These are phyloP conservation scores for Ceratobasidium sp. DNA, from an alignment of 1,284 basidiomycete species.

Conservation along the genomic window DNA sequence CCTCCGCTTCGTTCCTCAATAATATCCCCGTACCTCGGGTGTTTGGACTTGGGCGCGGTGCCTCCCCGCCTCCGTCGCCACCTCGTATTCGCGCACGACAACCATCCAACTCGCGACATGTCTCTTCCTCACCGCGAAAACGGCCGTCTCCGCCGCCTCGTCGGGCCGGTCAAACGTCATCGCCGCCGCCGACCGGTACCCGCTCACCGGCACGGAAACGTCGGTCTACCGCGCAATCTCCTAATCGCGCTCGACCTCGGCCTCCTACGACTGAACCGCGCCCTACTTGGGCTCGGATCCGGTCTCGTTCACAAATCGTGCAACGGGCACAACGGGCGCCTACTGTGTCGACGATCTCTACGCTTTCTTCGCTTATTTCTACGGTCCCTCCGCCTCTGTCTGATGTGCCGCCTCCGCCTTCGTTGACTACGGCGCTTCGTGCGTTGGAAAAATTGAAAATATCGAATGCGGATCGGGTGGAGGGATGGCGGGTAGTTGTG, in stretches of 20 bases:
- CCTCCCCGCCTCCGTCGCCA: conserved; percentile 28
- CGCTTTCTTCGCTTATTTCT: conserved; percentile 26
- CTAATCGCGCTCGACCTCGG: background rate
- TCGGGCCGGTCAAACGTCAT: background rate
- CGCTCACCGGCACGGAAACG: background rate
- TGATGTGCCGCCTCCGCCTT: background rate
- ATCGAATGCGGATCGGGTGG: conserved; percentile 38
- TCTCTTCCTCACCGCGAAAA: conserved; percentile 21
- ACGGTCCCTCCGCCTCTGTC: conserved; percentile 4
- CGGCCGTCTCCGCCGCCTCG: background rate
- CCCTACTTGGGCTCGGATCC: background rate
- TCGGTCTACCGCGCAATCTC: background rate
- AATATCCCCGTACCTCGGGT: conserved; percentile 34
- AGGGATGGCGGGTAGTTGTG: conserved; percentile 32
- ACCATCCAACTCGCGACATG: background rate
- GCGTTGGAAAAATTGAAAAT: conserved; percentile 33
- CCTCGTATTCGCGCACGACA: background rate
- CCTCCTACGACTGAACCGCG: background rate
- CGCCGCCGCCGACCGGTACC: background rate
- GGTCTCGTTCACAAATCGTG: conserved; percentile 2
- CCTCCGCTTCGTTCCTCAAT: conserved; percentile 28
- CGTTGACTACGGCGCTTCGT: conserved; percentile 1
- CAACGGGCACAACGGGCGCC: conserved; percentile 12
- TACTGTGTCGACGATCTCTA: conserved; percentile 15
- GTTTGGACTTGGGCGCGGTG: conserved; percentile 27